phyloP scores from a whole-genome alignment of 192 early-diverging fungal species.

The Thamnidium elegans region DNA sequence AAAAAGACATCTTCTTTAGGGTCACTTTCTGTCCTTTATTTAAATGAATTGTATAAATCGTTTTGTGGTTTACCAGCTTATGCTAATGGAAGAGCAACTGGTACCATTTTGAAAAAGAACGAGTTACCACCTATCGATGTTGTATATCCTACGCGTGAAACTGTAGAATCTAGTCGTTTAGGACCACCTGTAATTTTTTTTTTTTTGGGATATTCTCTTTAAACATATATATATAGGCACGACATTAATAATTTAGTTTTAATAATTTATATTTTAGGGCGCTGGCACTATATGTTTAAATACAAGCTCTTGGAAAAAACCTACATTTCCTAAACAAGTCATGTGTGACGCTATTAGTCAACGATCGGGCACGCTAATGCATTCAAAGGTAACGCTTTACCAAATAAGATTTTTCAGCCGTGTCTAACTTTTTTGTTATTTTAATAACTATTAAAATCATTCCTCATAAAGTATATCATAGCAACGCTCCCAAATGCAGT shows the following conservation, averaged over 20 bases:
- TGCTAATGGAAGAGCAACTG: conserved; percentile 6
- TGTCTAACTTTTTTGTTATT: neutral
- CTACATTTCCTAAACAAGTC: conserved; percentile 31
- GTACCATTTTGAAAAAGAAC: neutral
- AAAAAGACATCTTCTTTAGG: conserved; percentile 50
- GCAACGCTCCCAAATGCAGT: conserved; percentile 14
- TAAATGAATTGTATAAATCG: conserved; percentile 41
- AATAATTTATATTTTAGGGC: conserved; percentile 15
- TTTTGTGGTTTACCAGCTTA: conserved; percentile 35
- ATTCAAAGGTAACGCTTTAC: conserved; percentile 37
- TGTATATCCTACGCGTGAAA: conserved; percentile 42
- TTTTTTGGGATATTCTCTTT: neutral
- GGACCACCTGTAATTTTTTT: conserved; percentile 21
- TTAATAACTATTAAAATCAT: neutral
- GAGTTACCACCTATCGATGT: conserved; percentile 37
- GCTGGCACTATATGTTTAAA: conserved; percentile 38
- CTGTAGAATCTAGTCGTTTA: conserved; percentile 32
- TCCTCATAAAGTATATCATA: conserved; percentile 27
- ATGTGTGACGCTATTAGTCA: conserved; percentile 34
- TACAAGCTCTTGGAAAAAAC: conserved; percentile 26
- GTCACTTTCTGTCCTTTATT: conserved; percentile 30
- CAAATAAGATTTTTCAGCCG: neutral
- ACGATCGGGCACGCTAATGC: conserved; percentile 35
- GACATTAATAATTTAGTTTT: neutral
- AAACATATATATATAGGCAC: neutral